phyloP scores from a whole-genome alignment of 768 basidiomycete species.

The Termitomyces sp. region DNA sequence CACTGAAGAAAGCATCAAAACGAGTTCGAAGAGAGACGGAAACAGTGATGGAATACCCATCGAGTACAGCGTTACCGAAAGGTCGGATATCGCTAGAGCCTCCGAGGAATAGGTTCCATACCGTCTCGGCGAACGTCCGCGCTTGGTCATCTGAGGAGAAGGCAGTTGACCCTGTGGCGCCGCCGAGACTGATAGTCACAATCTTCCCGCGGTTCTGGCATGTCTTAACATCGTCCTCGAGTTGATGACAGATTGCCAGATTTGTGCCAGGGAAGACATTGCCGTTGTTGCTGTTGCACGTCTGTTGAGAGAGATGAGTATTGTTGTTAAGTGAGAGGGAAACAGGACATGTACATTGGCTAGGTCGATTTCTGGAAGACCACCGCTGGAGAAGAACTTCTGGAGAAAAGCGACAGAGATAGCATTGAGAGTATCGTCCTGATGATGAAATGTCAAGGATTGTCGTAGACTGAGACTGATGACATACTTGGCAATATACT shows the following conservation, averaged over 20 bases:
- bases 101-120: constrained; percentile 73
- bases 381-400: constrained; percentile 57
- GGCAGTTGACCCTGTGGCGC: constrained; percentile 52
- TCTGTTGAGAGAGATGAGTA: constrained; percentile 27
- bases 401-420: constrained; percentile 63
- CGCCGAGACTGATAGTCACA: constrained; percentile 51
- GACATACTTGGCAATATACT: constrained; percentile 53
- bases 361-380: constrained; percentile 60
- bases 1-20: constrained; percentile 20
- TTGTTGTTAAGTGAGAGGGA: neutral
- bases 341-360: constrained; percentile 47
- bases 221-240: constrained; percentile 52
- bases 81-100: constrained; percentile 51
- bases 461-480: neutral
- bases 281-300: constrained; percentile 50
- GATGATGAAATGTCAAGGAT: too few relatives aligned
- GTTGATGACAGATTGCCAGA: constrained; percentile 52
- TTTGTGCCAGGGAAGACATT: constrained; percentile 54
- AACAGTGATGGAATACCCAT: constrained; percentile 44
- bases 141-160: constrained; percentile 57
- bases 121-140: constrained; percentile 50
- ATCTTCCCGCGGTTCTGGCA: constrained; percentile 64
- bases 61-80: constrained; percentile 65
- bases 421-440: constrained; percentile 63
- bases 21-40: neutral